These are phyloP conservation scores for Solanum neorickii DNA, from an alignment of 257 asterid species.

Conservation along the genomic window DNA sequence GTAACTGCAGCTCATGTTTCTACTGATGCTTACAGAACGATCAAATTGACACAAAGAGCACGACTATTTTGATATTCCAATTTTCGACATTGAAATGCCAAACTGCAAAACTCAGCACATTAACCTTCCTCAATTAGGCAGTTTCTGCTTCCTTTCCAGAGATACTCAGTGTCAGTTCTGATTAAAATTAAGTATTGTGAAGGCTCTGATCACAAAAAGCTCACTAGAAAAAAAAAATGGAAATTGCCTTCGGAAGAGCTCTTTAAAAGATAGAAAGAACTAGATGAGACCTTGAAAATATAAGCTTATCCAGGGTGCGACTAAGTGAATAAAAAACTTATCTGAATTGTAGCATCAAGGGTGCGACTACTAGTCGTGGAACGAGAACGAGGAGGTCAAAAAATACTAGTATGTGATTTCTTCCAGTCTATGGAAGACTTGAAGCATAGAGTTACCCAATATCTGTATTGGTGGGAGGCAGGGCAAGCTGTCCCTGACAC, in stretches of 20 bases:
- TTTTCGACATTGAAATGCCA: not conserved
- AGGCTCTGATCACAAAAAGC: not conserved
- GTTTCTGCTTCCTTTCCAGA: not conserved
- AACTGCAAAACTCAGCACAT: not conserved
- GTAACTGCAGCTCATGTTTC: not conserved
- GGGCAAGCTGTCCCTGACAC: not conserved
- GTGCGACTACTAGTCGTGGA: too few relatives aligned
- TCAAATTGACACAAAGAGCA: not conserved
- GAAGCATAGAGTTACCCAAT: not conserved
- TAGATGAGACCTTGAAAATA: not conserved
- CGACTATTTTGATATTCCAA: not conserved
- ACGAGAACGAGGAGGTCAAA: not conserved
- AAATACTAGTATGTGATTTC: not conserved
- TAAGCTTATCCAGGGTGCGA: not conserved
- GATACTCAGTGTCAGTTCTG: not conserved
- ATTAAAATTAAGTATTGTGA: not conserved
- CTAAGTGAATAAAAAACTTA: not conserved
- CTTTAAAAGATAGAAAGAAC: not conserved
- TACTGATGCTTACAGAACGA: not conserved
- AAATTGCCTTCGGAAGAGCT: not conserved
- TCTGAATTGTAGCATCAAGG: not conserved
- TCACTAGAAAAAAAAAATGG: not conserved
- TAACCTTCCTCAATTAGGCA: not conserved
- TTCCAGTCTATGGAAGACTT: not conserved
- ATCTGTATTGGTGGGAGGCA: not conserved